These are phyloP conservation scores for Malus hybrid DNA, from an alignment of 331 rosid species.

Conservation along the genomic window DNA sequence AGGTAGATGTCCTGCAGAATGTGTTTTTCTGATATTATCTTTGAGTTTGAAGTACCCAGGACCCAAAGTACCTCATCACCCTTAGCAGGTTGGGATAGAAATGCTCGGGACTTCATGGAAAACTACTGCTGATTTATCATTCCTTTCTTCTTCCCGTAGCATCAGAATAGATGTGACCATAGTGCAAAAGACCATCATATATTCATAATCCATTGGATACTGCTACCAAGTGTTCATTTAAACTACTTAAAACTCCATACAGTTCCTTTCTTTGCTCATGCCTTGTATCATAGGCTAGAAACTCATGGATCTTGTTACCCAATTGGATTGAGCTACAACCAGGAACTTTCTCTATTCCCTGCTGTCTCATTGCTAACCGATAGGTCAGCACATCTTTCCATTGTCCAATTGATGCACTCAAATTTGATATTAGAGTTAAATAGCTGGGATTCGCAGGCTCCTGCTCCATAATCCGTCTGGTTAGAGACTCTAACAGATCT, in stretches of 20 bases:
- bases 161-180: neutral
- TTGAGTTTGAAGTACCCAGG: neutral
- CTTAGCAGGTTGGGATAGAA: neutral
- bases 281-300: conserved; percentile 20
- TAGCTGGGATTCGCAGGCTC: conserved; percentile 26
- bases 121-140: neutral
- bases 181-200: neutral
- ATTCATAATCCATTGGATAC: neutral
- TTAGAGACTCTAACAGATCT: conserved; percentile 13
- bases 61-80: neutral
- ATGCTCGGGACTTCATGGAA: neutral
- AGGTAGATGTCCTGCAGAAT: neutral
- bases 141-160: neutral
- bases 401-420: conserved; percentile 25
- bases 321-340: conserved; percentile 32
- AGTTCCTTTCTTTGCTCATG: conserved; percentile 17
- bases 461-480: conserved; percentile 16
- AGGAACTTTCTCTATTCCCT: conserved; percentile 26
- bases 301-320: conserved; percentile 22
- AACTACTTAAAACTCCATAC: conserved; percentile 1
- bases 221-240: conserved; percentile 14
- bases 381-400: conserved; percentile 20
- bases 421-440: conserved; percentile 24
- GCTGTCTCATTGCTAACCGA: conserved; percentile 23
- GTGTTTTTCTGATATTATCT: neutral